These are phyloP conservation scores for Penicillium griseofulvum DNA, from an alignment of 2,329 filamentous ascomycete genomes.

Conservation along the genomic window DNA sequence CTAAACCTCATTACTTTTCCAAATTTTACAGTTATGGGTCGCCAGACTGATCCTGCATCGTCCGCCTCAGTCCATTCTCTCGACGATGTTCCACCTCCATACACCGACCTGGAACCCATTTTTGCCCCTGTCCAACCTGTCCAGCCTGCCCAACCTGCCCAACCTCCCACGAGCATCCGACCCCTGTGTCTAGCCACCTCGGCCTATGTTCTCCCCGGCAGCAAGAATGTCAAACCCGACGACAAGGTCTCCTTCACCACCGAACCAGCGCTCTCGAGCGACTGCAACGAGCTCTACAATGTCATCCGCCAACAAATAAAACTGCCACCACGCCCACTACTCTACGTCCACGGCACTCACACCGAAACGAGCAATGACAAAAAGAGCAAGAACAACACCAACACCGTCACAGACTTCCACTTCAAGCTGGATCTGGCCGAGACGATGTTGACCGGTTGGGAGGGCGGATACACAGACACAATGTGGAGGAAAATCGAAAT, in stretches of 20 bases:
- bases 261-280: constrained; percentile 13
- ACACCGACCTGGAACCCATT: constrained; percentile 15
- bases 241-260: constrained; percentile 14
- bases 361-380: constrained; percentile 12
- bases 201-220: constrained; percentile 19
- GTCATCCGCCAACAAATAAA: constrained; percentile 19
- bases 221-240: not conserved
- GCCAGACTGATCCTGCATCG: constrained; percentile 13
- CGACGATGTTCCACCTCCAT: constrained; percentile 20
- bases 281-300: constrained; percentile 15
- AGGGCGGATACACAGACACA: not conserved
- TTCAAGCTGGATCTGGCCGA: constrained; percentile 24
- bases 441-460: constrained; percentile 25
- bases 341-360: constrained; percentile 17
- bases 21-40: constrained; percentile 10
- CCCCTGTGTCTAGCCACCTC: constrained; percentile 19
- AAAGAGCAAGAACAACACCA: constrained; percentile 12
- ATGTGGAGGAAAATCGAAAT: constrained; percentile 16
- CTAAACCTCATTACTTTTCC: not conserved
- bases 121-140: not conserved
- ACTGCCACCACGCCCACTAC: constrained; percentile 20
- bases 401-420: constrained; percentile 15
- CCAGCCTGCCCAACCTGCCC: not conserved
- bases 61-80: constrained; percentile 21
- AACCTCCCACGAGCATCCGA: not conserved